Evolutionary conservation across 306 rosid species (phyloP).

Genomic region (Casuarina equisetifolia): DNA sequence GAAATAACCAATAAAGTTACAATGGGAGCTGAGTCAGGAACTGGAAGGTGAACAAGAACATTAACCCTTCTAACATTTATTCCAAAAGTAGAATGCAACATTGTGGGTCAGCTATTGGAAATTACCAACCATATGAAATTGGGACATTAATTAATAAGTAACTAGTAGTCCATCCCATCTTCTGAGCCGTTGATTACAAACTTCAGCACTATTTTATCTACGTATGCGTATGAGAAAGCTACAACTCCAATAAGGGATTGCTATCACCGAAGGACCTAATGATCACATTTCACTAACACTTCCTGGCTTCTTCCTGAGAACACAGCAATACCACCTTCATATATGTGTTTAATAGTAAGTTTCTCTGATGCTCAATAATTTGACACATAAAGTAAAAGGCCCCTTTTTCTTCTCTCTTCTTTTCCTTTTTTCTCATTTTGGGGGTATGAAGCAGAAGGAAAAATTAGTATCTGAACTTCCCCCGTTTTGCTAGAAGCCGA

Average conservation of each 20-base stretch:
- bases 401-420: not conserved
- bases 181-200: constrained; percentile 3
- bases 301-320: not conserved
- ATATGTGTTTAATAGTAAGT: not conserved
- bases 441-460: not conserved
- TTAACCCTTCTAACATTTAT: constrained; percentile 1
- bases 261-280: not conserved
- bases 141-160: constrained; percentile 5
- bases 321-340: not conserved
- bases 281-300: not conserved
- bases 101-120: constrained; percentile 23
- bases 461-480: constrained; percentile 3
- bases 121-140: constrained; percentile 17
- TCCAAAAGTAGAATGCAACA: constrained; percentile 4
- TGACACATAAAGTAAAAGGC: not conserved
- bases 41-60: not conserved
- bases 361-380: not conserved
- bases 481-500: not conserved
- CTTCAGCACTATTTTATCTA: not conserved
- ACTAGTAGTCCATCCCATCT: constrained; percentile 15
- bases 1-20: constrained; percentile 6
- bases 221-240: not conserved
- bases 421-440: not conserved
- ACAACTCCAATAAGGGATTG: not conserved
- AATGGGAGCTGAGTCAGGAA: not conserved